Evolutionary conservation across 768 basidiomycete species (phyloP).

Genomic region (Pleurotus eryngii): DNA sequence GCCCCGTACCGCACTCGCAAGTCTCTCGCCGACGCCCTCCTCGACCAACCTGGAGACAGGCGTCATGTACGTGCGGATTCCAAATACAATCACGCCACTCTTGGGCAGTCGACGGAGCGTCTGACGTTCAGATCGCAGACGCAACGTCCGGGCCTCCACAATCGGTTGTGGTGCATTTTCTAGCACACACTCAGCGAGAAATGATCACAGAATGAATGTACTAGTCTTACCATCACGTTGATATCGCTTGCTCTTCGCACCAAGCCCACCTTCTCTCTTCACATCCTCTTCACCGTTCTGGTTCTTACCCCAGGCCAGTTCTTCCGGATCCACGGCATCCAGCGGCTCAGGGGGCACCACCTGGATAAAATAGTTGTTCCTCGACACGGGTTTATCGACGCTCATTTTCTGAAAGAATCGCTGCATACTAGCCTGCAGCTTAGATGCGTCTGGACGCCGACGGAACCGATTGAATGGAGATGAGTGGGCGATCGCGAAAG

Average conservation of each 20-base stretch:
- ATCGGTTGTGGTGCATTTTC: conserved; percentile 22
- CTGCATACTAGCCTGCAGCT: conserved; percentile 60
- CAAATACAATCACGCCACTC: conserved; percentile 66
- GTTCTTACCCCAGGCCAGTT: conserved; percentile 60
- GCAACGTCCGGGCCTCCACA: conserved; percentile 36
- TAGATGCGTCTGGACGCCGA: conserved; percentile 45
- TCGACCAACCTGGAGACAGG: conserved; percentile 54
- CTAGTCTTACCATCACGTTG: too few species aligned
- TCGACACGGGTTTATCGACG: conserved; percentile 64
- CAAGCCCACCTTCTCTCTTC: conserved; percentile 11
- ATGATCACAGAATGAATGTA: too few species aligned
- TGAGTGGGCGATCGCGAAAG: too few species aligned
- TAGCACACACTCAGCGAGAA: not conserved
- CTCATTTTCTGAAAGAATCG: conserved; percentile 68
- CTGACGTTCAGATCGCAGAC: conserved; percentile 63
- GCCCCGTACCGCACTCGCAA: conserved; percentile 60
- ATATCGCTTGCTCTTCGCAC: not conserved
- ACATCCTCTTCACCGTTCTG: conserved; percentile 25
- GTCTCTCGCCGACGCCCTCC: conserved; percentile 53
- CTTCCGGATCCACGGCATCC: conserved; percentile 50
- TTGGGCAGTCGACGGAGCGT: conserved; percentile 60
- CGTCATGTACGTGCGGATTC: conserved; percentile 63
- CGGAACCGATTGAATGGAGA: too few species aligned
- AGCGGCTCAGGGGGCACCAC: conserved; percentile 6
- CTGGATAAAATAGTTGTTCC: conserved; percentile 56